Conservation (phyloP, 495 filamentous ascomycete species). For the Chaetomium tenue region DNA sequence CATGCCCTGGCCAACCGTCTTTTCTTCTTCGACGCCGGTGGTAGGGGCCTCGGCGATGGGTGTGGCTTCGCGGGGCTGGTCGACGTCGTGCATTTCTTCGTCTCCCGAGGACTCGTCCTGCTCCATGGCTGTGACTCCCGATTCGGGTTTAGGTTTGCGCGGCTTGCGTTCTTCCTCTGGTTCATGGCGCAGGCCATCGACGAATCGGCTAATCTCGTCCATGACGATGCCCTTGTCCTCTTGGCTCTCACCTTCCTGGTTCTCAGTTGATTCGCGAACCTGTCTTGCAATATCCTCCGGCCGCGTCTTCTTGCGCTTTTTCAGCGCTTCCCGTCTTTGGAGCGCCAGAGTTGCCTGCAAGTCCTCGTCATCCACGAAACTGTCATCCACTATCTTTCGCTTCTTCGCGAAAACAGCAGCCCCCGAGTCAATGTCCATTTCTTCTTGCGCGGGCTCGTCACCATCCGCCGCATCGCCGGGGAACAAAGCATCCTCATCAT, state of each 20-base stretch:
- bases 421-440: conserved; percentile 76
- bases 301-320: conserved; percentile 79
- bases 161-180: conserved; percentile 64
- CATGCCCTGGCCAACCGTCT: conserved; percentile 70
- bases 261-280: conserved; percentile 65
- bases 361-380: conserved; percentile 88
- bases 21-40: conserved; percentile 83
- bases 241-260: conserved; percentile 40
- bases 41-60: conserved; percentile 43
- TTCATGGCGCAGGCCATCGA: conserved; percentile 69
- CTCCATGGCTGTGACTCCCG: conserved; percentile 48
- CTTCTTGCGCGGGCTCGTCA: conserved; percentile 48
- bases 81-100: conserved; percentile 56
- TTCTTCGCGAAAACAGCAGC: conserved; percentile 53
- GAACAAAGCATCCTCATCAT: conserved; percentile 77
- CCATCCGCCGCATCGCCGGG: conserved; percentile 42
- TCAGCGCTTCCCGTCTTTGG: conserved; percentile 77
- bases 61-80: conserved; percentile 37
- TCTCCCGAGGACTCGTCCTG: conserved; percentile 53
- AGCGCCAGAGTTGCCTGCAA: conserved; percentile 79
- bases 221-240: conserved; percentile 77
- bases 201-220: conserved; percentile 93
- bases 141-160: conserved; percentile 40
- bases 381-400: conserved; percentile 60
- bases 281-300: conserved; percentile 85